These are phyloP conservation scores for Aspergillus coremiiformis DNA, from an alignment of 495 filamentous ascomycete genomes.

Conservation along the genomic window DNA sequence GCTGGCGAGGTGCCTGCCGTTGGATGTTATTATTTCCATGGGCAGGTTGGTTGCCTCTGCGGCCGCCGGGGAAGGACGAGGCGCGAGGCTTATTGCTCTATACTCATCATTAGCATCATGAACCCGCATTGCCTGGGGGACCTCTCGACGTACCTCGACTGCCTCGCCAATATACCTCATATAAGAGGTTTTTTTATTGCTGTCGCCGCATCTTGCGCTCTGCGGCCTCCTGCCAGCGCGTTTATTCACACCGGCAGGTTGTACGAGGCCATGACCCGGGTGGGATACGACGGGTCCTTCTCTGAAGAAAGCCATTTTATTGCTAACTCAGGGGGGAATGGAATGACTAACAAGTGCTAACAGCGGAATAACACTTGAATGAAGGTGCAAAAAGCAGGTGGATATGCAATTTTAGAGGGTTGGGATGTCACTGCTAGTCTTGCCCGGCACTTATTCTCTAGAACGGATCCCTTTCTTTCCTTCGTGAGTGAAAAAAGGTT, in stretches of 20 bases:
- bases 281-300: background rate
- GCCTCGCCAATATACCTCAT: no score
- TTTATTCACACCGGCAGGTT: background rate
- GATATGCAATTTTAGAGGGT: background rate
- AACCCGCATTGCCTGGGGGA: background rate
- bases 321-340: background rate
- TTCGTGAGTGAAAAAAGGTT: slow-evolving; percentile 1
- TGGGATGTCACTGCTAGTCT: background rate
- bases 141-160: background rate
- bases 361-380: background rate
- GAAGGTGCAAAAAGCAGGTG: background rate
- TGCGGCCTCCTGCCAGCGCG: background rate
- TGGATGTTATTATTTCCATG: background rate
- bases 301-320: slow-evolving; percentile 1
- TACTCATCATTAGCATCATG: background rate
- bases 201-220: background rate
- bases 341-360: background rate
- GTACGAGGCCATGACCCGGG: background rate
- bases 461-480: slow-evolving; percentile 4
- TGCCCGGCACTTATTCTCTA: background rate
- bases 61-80: background rate
- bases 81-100: background rate
- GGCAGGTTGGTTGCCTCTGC: background rate
- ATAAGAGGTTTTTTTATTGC: background rate
- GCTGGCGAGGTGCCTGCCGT: background rate